These are phyloP conservation scores for Lumnitzera littorea DNA, from an alignment of 345 rosid species.

Conservation along the genomic window DNA sequence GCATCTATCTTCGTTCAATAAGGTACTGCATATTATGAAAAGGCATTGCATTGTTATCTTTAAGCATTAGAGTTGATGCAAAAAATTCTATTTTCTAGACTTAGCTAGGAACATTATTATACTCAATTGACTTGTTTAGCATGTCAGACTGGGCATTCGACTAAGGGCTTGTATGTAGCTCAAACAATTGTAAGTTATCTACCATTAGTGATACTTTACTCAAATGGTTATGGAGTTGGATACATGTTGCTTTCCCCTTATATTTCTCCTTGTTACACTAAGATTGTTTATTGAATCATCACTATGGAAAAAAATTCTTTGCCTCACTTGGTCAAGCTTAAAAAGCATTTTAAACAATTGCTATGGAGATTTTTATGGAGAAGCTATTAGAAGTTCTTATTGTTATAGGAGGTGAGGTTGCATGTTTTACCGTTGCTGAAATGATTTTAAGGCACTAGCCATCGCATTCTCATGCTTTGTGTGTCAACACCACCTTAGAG, in stretches of 20 bases:
- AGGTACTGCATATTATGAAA: conserved; percentile 74
- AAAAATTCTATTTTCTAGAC: conserved; percentile 97
- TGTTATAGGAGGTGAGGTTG: conserved; percentile 96
- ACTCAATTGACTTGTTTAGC: conserved; percentile 86
- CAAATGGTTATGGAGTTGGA: not conserved
- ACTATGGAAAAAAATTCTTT: no score
- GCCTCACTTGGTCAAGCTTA: not conserved
- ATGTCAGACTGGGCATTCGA: conserved; percentile 98
- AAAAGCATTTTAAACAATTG: conserved; percentile 1
- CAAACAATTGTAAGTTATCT: conserved; percentile 70
- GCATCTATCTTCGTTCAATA: conserved; percentile 86
- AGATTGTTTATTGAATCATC: no score
- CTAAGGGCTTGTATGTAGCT: conserved; percentile 97
- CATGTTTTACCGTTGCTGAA: conserved; percentile 87
- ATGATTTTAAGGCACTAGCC: conserved; percentile 98
- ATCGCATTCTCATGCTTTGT: conserved; percentile 90
- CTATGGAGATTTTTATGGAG: conserved; percentile 98
- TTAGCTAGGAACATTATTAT: conserved; percentile 92
- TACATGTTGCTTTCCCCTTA: not conserved
- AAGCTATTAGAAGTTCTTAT: conserved; percentile 95
- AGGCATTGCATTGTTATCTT: conserved; percentile 84
- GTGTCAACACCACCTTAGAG: conserved; percentile 69
- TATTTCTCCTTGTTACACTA: not conserved
- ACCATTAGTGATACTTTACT: not conserved
- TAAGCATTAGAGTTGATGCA: conserved; percentile 94